Base-by-base conservation (phyloP, 495 filamentous ascomycete species). In the Lophiostoma macrostomum region DNA sequence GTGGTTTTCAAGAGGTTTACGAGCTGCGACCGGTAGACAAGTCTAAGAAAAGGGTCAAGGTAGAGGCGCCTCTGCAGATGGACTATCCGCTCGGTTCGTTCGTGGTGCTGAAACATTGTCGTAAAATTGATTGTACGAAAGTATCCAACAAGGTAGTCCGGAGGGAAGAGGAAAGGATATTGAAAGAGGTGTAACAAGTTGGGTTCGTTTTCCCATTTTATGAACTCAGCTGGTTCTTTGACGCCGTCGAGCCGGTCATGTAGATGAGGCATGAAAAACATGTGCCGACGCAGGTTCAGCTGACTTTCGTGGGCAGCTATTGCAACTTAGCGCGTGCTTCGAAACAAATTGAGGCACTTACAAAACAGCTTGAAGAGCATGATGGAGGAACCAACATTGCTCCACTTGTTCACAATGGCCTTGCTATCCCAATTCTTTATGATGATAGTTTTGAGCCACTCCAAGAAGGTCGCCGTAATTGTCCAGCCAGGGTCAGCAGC, bases 91-190 rank as follows among this genome's bases (percentile, higher is more conserved):
- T 79, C 81, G 0, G 89, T 80, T 38, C 80, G 75, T 60, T 91
- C 86, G 60, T 80, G 88, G 6, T 83, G 76, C 39, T 82, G 80
- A 19, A 80, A 86, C 91, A 96, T 96, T 22, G 76, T 76, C 0
- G 83, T 81, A 58, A 87, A 86, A 61, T 96, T 96, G 50, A 95
- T 80, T n/a, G 89, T 80, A 3, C 91, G 85, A 62, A 96, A 95
- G 63, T 90, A 95, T 0, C 82, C 84, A 30, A 95, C 84, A 6
- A 93, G 70, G 11, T 79, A 79, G 0, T 83, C 74, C 0, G 83
- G 80, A 23, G 76, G 81, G 43, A 96, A 95, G 0, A 96, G 73
- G 66, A 88, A 95, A 1, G 88, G 79, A 54, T 86, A 87, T 32
- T 88, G 84, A 2, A 96, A 72, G 1, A 96, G 71, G 66, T 96